A percentile compares a stretch with the other conserved stretches of the same genome.
Conservation (phyloP, 2,329 filamentous ascomycete genomes). For the Diplocarpon rosae region DNA sequence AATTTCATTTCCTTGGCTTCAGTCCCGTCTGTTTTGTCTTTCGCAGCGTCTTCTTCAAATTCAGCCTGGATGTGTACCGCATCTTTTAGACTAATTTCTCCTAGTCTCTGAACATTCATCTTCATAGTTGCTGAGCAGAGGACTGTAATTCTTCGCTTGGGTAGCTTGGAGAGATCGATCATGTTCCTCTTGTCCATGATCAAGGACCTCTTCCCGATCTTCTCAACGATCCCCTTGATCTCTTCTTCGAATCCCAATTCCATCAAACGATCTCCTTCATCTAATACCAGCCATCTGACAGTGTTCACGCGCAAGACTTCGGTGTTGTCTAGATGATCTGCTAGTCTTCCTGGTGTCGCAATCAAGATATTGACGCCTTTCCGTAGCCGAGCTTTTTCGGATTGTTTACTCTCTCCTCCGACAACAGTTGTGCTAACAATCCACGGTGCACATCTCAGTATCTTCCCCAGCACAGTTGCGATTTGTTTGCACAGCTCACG, state of each 20-base stretch:
- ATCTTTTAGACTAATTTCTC: slow-evolving; percentile 90
- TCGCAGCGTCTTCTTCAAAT: slow-evolving; percentile 37
- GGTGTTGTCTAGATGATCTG: slow-evolving; percentile 88
- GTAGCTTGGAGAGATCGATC: slow-evolving; percentile 48
- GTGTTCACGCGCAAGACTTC: slow-evolving; percentile 78
- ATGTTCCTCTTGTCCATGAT: slow-evolving; percentile 49
- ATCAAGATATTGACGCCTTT: slow-evolving; percentile 95
- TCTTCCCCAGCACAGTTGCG: slow-evolving; percentile 69
- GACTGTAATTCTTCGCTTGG: slow-evolving; percentile 70
- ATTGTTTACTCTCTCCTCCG: slow-evolving; percentile 57
- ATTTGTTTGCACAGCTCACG: slow-evolving; percentile 94
- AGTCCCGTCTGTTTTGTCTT: slow-evolving; percentile 35
- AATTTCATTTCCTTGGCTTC: slow-evolving; percentile 44
- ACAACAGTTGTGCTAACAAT: slow-evolving; percentile 81
- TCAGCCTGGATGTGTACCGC: slow-evolving; percentile 76
- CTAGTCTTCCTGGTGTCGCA: slow-evolving; percentile 82
- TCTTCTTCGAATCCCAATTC: slow-evolving; percentile 95
- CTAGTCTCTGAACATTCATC: slow-evolving; percentile 87
- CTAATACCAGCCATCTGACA: slow-evolving; percentile 86
- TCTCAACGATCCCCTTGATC: slow-evolving; percentile 73
- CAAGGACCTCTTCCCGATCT: slow-evolving; percentile 56
- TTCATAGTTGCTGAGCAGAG: slow-evolving; percentile 97
- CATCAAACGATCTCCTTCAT: slow-evolving; percentile 97
- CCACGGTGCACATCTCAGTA: slow-evolving; percentile 86
- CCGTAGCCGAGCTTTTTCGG: slow-evolving; percentile 84